phyloP scores from a whole-genome alignment of 192 early-diverging fungal genomes.

The Paraglomus occultum region DNA sequence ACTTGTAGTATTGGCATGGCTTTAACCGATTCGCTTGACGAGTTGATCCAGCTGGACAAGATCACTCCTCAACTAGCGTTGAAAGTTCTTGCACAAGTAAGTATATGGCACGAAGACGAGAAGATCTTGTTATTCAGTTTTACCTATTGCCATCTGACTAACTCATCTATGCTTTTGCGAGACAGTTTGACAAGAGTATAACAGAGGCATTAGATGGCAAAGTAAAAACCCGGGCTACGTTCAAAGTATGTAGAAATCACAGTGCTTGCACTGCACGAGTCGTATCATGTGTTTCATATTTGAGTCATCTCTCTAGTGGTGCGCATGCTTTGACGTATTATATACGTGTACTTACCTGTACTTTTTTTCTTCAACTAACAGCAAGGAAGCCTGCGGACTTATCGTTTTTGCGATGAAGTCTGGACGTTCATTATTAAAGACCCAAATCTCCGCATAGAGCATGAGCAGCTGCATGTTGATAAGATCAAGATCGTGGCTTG shows the following conservation, averaged over 20 bases:
- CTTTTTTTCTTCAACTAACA: constrained; percentile 5
- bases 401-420: constrained; percentile 96
- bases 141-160: background rate
- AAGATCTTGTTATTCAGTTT: background rate
- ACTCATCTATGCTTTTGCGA: background rate
- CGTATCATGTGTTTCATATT: background rate
- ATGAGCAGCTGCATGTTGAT: constrained; percentile 72
- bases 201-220: constrained; percentile 79
- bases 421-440: constrained; percentile 95
- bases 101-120: background rate
- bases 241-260: constrained; percentile 64
- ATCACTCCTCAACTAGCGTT: constrained; percentile 94
- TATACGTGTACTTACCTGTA: too few relatives aligned
- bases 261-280: background rate
- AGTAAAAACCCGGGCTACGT: constrained; percentile 75
- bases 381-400: constrained; percentile 85
- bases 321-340: background rate
- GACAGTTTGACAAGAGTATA: constrained; percentile 83
- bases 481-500: constrained; percentile 97
- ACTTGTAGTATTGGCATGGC: constrained; percentile 75
- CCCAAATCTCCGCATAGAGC: constrained; percentile 86
- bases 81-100: constrained; percentile 80
- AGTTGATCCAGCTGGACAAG: constrained; percentile 83
- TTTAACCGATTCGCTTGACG: constrained; percentile 95
- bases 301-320: constrained; percentile 5